Percentiles rank a stretch among this genome's conserved stretches.
Conservation (phyloP, 805 yeast genomes). For the Saccharomycopsis fodiens region DNA sequence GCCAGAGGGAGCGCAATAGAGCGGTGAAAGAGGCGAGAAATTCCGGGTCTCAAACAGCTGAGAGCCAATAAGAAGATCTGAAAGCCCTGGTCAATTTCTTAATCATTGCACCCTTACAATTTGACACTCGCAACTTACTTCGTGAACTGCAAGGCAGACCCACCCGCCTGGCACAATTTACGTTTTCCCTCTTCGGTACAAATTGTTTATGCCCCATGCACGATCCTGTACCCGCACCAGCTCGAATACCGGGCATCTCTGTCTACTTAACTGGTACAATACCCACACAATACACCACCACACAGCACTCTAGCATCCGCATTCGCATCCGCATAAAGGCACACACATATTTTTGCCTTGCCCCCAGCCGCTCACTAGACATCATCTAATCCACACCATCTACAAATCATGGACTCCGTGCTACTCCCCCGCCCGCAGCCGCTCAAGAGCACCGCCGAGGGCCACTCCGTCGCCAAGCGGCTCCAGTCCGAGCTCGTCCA, state of each 20-base stretch:
- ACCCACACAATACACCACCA: no score
- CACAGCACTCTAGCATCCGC: no score
- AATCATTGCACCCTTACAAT: no score
- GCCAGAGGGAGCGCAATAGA: no score
- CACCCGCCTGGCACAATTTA: not conserved
- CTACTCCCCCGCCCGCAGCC: slow-evolving; percentile 3
- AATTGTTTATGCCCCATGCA: not conserved
- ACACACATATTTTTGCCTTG: not conserved
- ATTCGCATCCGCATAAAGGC: no score
- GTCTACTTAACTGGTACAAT: not conserved
- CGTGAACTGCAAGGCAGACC: no score
- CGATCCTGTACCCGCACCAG: not conserved
- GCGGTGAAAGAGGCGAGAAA: no score
- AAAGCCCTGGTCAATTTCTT: no score
- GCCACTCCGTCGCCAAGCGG: slow-evolving; percentile 43
- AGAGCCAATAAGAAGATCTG: no score
- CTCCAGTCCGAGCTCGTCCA: slow-evolving; percentile 46
- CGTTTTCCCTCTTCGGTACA: not conserved
- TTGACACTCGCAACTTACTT: no score
- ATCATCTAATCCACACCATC: not conserved
- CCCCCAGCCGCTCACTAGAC: not conserved
- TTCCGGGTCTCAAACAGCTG: no score
- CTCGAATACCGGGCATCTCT: not conserved
- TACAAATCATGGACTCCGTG: slow-evolving; percentile 13
- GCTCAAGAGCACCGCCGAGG: slow-evolving; percentile 23